These are phyloP conservation scores for Capsella rubella DNA, from an alignment of 441 rosid species.

Conservation along the genomic window DNA sequence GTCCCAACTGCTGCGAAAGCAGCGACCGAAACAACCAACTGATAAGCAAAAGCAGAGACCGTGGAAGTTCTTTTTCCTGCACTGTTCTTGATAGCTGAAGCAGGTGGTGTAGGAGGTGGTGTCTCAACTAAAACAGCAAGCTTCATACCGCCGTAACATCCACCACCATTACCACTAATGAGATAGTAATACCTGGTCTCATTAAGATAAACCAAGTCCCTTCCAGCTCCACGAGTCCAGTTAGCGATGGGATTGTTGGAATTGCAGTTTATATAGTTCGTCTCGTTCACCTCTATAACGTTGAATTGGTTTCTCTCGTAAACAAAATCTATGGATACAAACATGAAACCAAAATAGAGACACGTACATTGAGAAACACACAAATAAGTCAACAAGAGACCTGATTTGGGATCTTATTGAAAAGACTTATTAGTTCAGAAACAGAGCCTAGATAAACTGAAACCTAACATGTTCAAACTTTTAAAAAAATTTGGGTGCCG, in stretches of 20 bases:
- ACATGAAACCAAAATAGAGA: conserved; percentile 5
- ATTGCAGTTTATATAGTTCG: conserved; percentile 72
- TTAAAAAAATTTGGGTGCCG: neutral
- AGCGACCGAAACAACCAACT: conserved; percentile 9
- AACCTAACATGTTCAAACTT: neutral
- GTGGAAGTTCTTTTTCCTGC: conserved; percentile 17
- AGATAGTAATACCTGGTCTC: conserved; percentile 74
- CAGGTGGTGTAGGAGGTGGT: conserved; percentile 71
- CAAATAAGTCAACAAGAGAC: neutral
- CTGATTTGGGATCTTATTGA: neutral
- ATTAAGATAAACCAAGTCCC: conserved; percentile 87
- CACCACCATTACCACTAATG: conserved; percentile 88
- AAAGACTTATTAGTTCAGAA: neutral
- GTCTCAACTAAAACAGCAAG: conserved; percentile 64
- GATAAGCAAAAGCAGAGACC: neutral
- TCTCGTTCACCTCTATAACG: conserved; percentile 87
- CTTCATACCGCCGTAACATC: conserved; percentile 86
- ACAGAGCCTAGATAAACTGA: neutral
- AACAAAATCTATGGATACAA: conserved; percentile 64
- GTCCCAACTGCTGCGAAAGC: conserved; percentile 13
- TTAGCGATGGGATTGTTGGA: conserved; percentile 70
- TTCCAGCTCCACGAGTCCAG: conserved; percentile 83
- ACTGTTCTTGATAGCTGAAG: conserved; percentile 52
- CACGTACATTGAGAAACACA: neutral
- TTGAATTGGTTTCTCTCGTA: conserved; percentile 88